phyloP scores from a whole-genome alignment of 2,329 filamentous ascomycete genomes.

The Exophiala lecanii-corni region DNA sequence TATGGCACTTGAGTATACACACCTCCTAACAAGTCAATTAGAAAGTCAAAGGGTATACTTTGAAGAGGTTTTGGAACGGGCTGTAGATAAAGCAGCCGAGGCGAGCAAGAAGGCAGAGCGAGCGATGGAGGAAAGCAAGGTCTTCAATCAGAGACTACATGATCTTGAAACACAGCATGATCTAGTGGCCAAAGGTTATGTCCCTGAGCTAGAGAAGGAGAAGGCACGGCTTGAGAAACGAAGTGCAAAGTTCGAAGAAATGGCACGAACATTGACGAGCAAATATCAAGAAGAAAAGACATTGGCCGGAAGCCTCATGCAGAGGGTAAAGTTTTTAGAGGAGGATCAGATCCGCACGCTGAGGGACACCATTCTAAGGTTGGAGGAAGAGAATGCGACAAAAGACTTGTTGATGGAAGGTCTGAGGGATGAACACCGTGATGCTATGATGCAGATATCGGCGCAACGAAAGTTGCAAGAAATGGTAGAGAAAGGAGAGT shows the following conservation, averaged over 20 bases:
- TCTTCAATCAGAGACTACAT: constrained; percentile 36
- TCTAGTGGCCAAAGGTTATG: constrained; percentile 24
- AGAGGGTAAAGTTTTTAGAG: constrained; percentile 65
- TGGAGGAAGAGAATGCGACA: constrained; percentile 29
- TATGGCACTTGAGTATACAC: constrained; percentile 90
- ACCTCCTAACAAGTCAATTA: constrained; percentile 85
- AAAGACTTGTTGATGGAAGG: constrained; percentile 26
- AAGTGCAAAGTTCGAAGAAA: constrained; percentile 65
- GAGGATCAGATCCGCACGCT: constrained; percentile 52
- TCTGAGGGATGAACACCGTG: constrained; percentile 23
- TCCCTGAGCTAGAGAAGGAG: constrained; percentile 69
- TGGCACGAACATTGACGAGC: constrained; percentile 71
- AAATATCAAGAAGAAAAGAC: constrained; percentile 82
- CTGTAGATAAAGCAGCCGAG: constrained; percentile 79
- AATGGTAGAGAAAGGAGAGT: constrained; percentile 58
- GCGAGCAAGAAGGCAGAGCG: constrained; percentile 58
- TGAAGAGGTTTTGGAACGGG: constrained; percentile 83
- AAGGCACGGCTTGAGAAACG: constrained; percentile 63
- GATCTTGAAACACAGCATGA: constrained; percentile 18
- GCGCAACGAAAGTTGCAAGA: constrained; percentile 23
- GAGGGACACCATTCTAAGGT: constrained; percentile 37
- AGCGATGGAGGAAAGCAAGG: constrained; percentile 63
- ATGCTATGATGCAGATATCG: constrained; percentile 26
- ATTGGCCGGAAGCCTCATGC: constrained; percentile 74
- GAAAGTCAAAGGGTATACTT: constrained; percentile 92